A percentile compares a stretch with the other conserved stretches of the same genome.
These are phyloP conservation scores for Styphnolobium japonicum DNA, from an alignment of 306 rosid species.

Conservation along the genomic window DNA sequence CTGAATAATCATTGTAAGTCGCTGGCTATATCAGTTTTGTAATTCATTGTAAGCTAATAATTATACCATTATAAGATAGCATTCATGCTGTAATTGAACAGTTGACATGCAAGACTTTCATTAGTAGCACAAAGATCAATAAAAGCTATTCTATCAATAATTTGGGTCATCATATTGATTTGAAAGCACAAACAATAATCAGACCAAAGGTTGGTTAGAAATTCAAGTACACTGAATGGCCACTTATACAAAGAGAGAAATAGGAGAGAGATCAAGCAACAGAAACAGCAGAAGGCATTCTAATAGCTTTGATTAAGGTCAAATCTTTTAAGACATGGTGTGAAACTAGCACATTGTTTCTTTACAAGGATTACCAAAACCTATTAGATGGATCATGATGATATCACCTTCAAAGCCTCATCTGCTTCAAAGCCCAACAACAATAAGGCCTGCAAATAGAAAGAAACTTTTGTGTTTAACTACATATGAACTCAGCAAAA, in stretches of 20 bases:
- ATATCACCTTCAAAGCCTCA: conserved; percentile 66
- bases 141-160: neutral
- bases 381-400: conserved; percentile 2
- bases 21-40: neutral
- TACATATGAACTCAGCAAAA: neutral
- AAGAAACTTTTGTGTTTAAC: neutral
- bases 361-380: conserved; percentile 6
- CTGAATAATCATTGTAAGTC: neutral
- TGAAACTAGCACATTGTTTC: neutral
- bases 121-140: neutral
- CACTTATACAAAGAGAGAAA: neutral
- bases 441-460: conserved; percentile 62
- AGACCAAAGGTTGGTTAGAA: neutral
- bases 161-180: neutral
- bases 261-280: neutral
- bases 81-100: neutral
- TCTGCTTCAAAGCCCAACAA: conserved; percentile 76
- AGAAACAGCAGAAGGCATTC: conserved; percentile 14
- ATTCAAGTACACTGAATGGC: neutral
- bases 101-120: neutral
- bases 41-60: neutral
- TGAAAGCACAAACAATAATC: conserved; percentile 20
- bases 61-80: neutral
- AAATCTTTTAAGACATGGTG: neutral
- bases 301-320: neutral